Evolutionary conservation across 345 rosid genomes (phyloP).

Genomic region (Isatis tinctoria): DNA sequence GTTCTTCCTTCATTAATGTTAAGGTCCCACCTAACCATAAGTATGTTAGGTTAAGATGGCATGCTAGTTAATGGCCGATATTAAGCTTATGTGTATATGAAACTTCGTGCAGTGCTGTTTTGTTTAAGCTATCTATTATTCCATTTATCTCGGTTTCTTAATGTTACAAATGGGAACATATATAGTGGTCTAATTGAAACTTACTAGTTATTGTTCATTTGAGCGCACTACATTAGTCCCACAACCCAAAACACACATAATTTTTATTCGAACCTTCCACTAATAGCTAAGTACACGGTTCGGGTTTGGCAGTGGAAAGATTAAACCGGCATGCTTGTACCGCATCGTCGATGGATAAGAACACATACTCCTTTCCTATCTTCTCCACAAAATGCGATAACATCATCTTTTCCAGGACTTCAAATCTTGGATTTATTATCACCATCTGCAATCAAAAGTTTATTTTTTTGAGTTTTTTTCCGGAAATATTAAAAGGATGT

Average conservation of each 20-base stretch:
- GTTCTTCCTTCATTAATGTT: background rate
- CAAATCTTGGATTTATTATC: conserved; percentile 70
- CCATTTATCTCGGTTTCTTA: background rate
- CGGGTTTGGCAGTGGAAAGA: conserved; percentile 17
- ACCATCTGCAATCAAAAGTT: conserved; percentile 40
- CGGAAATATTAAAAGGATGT: background rate
- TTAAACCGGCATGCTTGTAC: conserved; percentile 44
- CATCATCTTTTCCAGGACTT: conserved; percentile 79
- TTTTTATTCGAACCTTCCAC: background rate
- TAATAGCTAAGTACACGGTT: background rate
- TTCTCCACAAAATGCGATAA: conserved; percentile 49
- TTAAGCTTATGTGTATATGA: background rate
- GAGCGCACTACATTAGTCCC: background rate
- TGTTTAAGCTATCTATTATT: background rate
- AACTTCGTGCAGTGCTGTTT: background rate
- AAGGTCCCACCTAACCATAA: background rate
- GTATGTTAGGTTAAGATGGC: background rate
- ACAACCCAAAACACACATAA: background rate
- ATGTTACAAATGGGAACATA: background rate
- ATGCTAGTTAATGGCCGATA: background rate
- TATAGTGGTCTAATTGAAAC: background rate
- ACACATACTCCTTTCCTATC: conserved; percentile 56
- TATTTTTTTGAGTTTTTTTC: background rate
- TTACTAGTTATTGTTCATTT: background rate
- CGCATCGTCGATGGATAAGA: conserved; percentile 65